phyloP scores from a whole-genome alignment of 1,139 yeast species.

The Debaryomycetaceae sp. region DNA sequence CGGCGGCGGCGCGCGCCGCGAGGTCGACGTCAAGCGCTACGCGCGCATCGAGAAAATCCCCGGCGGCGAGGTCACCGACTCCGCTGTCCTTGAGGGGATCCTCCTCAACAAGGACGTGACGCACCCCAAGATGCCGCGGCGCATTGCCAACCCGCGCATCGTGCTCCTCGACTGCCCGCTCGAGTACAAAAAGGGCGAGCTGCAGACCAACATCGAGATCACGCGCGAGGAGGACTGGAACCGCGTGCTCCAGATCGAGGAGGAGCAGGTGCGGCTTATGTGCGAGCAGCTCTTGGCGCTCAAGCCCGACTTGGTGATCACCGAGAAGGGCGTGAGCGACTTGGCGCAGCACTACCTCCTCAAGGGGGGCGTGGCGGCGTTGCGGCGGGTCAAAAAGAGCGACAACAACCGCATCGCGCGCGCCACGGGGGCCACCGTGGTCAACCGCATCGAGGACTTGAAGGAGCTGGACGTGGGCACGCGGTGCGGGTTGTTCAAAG shows the following conservation, averaged over 20 bases:
- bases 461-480: conserved; percentile 88
- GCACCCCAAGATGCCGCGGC: conserved; percentile 95
- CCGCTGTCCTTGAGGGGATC: conserved; percentile 85
- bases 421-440: conserved; percentile 97
- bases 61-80: conserved; percentile 93
- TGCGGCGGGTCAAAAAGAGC: conserved; percentile 92
- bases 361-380: conserved; percentile 88
- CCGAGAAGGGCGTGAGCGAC: conserved; percentile 98
- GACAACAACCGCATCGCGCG: conserved; percentile 97
- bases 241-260: conserved; percentile 92
- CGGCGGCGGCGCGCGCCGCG: conserved; percentile 75
- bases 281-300: conserved; percentile 82
- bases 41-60: conserved; percentile 94
- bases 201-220: conserved; percentile 96
- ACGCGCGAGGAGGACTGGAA: conserved; percentile 97
- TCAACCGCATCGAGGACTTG: conserved; percentile 90
- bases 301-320: conserved; percentile 91
- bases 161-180: conserved; percentile 91
- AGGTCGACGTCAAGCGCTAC: conserved; percentile 90
- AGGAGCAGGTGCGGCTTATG: conserved; percentile 86
- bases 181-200: conserved; percentile 98
- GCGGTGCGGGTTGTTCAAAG: conserved; percentile 84
- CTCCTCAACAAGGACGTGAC: conserved; percentile 94
- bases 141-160: conserved; percentile 83
- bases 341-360: conserved; percentile 94